Percentiles rank a stretch among this genome's conserved stretches.
Evolutionary conservation across 257 asterid genomes (phyloP).

Genomic region (Anisodus tanguticus): DNA sequence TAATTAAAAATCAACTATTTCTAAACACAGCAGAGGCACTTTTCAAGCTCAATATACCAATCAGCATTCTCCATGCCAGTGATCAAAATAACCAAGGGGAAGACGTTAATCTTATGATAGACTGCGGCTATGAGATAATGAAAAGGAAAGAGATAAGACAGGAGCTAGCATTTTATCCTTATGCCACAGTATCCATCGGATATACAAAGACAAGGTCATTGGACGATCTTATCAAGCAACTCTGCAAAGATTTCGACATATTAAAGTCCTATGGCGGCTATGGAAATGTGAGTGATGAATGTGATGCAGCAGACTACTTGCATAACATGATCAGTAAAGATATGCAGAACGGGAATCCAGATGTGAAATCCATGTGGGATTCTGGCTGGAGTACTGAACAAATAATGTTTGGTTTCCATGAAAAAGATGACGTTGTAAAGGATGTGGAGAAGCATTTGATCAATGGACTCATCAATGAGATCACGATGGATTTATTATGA

Average conservation of each 20-base stretch:
- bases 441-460: constrained; percentile 71
- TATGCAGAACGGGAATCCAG: constrained; percentile 47
- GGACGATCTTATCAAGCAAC: constrained; percentile 68
- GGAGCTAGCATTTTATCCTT: constrained; percentile 51
- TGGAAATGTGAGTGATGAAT: constrained; percentile 43
- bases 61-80: constrained; percentile 56
- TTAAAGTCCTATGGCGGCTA: constrained; percentile 49
- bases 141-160: constrained; percentile 70
- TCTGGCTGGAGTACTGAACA: constrained; percentile 58
- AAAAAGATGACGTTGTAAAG: constrained; percentile 57
- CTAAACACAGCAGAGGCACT: constrained; percentile 83
- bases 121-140: constrained; percentile 74
- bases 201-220: constrained; percentile 49
- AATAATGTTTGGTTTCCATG: constrained; percentile 46
- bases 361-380: constrained; percentile 80
- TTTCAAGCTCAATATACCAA: constrained; percentile 81
- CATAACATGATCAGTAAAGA: constrained; percentile 65
- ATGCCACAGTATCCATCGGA: constrained; percentile 33
- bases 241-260: constrained; percentile 61
- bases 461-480: constrained; percentile 72
- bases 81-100: constrained; percentile 48
- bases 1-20: constrained; percentile 65
- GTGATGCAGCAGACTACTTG: constrained; percentile 53
- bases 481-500: constrained; percentile 54
- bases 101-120: constrained; percentile 54